Evolutionary conservation across 1,284 basidiomycete species (phyloP).

Genomic region (Leccinum huronense): DNA sequence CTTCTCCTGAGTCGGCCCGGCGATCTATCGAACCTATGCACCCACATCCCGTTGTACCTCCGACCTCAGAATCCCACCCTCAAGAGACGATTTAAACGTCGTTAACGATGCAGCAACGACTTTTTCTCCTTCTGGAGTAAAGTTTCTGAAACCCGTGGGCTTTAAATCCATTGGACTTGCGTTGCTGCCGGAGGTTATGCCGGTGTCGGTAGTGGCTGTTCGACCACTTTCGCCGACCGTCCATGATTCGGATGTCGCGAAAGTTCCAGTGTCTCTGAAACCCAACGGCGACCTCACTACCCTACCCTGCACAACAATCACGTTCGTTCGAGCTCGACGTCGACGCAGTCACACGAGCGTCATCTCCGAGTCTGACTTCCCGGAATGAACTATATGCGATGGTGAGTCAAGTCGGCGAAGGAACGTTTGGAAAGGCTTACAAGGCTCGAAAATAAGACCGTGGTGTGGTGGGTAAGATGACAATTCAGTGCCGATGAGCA

Average conservation of each 20-base stretch:
- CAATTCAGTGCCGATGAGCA: neutral
- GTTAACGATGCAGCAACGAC: slow-evolving; percentile 21
- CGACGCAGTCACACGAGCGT: slow-evolving; percentile 33
- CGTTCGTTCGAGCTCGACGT: slow-evolving; percentile 29
- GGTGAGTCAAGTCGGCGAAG: slow-evolving; percentile 94
- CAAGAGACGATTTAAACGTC: slow-evolving; percentile 17
- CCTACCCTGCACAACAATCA: slow-evolving; percentile 18
- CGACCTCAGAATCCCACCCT: slow-evolving; percentile 16
- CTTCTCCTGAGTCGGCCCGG: slow-evolving; percentile 25
- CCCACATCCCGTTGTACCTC: slow-evolving; percentile 30
- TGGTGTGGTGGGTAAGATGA: slow-evolving; percentile 91
- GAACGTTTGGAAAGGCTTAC: slow-evolving; percentile 99
- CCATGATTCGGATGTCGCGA: slow-evolving; percentile 21
- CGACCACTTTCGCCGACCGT: slow-evolving; percentile 19
- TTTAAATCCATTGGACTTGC: slow-evolving; percentile 60
- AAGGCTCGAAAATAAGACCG: slow-evolving; percentile 77
- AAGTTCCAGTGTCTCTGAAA: slow-evolving; percentile 27
- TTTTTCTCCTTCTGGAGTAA: slow-evolving; percentile 25
- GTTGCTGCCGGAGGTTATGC: slow-evolving; percentile 14
- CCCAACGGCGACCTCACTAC: slow-evolving; percentile 26
- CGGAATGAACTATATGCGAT: slow-evolving; percentile 79
- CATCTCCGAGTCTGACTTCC: slow-evolving; percentile 34
- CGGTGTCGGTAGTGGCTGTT: slow-evolving; percentile 11
- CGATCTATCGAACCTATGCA: slow-evolving; percentile 33
- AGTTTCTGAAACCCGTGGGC: slow-evolving; percentile 43